phyloP scores from a whole-genome alignment of 306 rosid genomes.

The Calophaca sinica region DNA sequence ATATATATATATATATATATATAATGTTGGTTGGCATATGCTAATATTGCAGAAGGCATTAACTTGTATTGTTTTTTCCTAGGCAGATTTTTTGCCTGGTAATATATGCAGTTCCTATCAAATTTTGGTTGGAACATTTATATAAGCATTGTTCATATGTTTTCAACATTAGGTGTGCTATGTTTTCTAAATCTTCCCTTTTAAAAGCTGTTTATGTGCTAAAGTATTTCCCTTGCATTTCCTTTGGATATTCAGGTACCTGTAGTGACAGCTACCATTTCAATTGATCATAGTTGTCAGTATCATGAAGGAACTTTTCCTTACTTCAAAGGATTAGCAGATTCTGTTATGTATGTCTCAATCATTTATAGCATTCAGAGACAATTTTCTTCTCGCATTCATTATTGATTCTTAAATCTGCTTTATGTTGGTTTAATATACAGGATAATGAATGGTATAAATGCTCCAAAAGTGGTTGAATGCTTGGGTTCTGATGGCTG shows the following conservation, averaged over 20 bases:
- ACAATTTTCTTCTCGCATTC: slow-evolving; percentile 15
- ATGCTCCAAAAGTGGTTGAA: slow-evolving; percentile 96
- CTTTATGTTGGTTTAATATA: slow-evolving; percentile 44
- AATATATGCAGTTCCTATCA: not conserved
- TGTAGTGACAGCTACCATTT: slow-evolving; percentile 88
- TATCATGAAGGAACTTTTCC: slow-evolving; percentile 90
- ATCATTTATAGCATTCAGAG: slow-evolving; percentile 30
- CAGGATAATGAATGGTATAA: slow-evolving; percentile 95
- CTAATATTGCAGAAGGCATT: too few species aligned
- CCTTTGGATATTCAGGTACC: slow-evolving; percentile 75
- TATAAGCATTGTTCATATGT: not conserved
- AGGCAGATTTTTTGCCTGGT: too few species aligned
- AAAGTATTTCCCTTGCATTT: slow-evolving; percentile 29
- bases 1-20: too few species aligned
- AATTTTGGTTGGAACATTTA: not conserved
- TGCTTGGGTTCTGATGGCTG: slow-evolving; percentile 94
- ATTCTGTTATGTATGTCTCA: slow-evolving; percentile 73
- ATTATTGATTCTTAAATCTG: slow-evolving; percentile 32
- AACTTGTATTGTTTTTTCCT: too few species aligned
- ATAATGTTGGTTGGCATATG: too few species aligned
- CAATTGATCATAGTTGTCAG: slow-evolving; percentile 78
- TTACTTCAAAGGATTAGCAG: slow-evolving; percentile 80
- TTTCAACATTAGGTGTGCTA: slow-evolving; percentile 41
- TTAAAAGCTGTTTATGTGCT: slow-evolving; percentile 14
- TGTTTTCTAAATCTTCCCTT: slow-evolving; percentile 18